phyloP scores from a whole-genome alignment of 2,329 filamentous ascomycete species.

The Hypocrella siamensis region DNA sequence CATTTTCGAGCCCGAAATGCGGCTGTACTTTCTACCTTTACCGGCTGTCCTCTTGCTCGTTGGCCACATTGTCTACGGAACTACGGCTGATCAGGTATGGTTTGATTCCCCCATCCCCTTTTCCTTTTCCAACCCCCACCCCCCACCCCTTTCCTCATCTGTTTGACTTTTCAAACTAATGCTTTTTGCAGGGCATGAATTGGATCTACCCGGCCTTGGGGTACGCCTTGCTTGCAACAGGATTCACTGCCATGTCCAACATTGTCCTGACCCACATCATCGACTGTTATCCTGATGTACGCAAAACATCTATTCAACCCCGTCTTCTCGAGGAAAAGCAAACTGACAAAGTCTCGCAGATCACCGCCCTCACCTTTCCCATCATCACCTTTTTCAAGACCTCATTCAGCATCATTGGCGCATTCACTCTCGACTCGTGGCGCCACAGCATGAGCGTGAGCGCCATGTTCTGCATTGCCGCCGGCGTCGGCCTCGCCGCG shows the following conservation, averaged over 20 bases:
- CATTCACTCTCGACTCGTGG: conserved; percentile 15
- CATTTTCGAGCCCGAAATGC: too few species aligned
- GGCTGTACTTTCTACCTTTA: too few species aligned
- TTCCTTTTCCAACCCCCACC: too few species aligned
- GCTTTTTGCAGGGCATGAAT: conserved; percentile 20
- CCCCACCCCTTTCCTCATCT: too few species aligned
- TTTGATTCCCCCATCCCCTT: too few species aligned
- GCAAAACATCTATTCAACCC: not conserved
- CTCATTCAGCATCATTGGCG: conserved; percentile 11
- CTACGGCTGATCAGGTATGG: too few species aligned
- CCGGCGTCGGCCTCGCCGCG: conserved; percentile 9
- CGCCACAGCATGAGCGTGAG: conserved; percentile 13
- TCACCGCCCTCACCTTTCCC: conserved; percentile 12
- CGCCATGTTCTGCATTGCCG: conserved; percentile 13
- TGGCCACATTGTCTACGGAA: too few species aligned
- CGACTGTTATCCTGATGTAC: conserved; percentile 15
- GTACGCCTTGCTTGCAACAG: conserved; percentile 20
- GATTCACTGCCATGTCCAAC: conserved; percentile 21
- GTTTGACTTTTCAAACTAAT: not conserved
- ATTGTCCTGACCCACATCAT: conserved; percentile 19
- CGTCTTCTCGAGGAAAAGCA: not conserved
- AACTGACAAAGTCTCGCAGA: not conserved
- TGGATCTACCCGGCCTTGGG: conserved; percentile 24
- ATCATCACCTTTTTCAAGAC: conserved; percentile 17
- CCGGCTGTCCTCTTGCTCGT: too few species aligned